A percentile compares a stretch with the other conserved stretches of the same genome.
Conservation (phyloP, 2,329 filamentous ascomycete species). For the Botryotinia narcissicola region DNA sequence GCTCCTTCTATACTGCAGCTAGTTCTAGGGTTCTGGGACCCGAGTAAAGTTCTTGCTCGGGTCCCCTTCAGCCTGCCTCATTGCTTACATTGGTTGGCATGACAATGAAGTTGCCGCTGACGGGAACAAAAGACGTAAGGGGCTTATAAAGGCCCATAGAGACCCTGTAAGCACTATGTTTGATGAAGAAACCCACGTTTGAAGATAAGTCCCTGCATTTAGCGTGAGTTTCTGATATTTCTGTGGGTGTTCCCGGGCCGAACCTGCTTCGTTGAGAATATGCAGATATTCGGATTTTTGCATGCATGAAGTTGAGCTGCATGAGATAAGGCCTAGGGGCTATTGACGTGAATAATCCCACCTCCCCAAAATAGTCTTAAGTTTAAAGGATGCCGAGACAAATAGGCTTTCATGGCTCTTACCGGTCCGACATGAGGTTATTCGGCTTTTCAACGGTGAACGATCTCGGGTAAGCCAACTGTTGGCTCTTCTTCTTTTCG, state of each 20-base stretch:
- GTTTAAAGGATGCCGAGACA: neutral
- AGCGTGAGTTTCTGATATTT: neutral
- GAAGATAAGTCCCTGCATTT: neutral
- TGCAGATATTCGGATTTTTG: neutral
- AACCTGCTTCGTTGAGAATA: neutral
- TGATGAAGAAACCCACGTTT: neutral
- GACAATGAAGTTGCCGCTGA: neutral
- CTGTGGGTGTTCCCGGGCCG: slow-evolving; percentile 1
- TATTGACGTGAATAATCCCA: neutral
- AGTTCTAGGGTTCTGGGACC: neutral
- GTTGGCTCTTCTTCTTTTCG: neutral
- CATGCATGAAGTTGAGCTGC: slow-evolving; percentile 3
- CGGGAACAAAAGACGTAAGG: neutral
- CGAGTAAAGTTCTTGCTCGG: neutral
- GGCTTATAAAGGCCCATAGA: neutral
- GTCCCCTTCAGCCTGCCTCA: slow-evolving; percentile 7
- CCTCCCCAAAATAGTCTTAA: neutral
- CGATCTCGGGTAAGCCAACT: neutral
- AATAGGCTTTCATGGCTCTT: neutral
- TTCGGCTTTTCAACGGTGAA: neutral
- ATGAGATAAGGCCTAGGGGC: neutral
- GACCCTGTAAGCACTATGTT: neutral
- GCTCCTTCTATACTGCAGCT: neutral
- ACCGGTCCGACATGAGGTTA: neutral
- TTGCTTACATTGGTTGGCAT: slow-evolving; percentile 10